Conservation (phyloP, 768 basidiomycete species). For the Trametes villosa region DNA sequence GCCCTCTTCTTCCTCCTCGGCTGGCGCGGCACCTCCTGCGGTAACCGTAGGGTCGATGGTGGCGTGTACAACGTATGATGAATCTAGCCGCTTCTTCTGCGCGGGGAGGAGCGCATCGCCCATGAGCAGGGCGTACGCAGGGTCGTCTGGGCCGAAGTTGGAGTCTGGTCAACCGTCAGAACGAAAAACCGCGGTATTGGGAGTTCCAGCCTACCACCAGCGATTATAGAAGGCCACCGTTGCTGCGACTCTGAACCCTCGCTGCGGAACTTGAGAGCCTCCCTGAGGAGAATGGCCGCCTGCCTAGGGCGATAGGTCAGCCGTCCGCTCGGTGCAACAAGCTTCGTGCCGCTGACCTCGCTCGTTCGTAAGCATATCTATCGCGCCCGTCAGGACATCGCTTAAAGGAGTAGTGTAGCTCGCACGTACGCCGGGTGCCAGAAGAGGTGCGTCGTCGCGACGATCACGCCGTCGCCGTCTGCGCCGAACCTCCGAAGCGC, state of each 20-base stretch:
- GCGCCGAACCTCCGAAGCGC: conserved; percentile 56
- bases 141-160: conserved; percentile 84
- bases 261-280: conserved; percentile 59
- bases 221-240: conserved; percentile 80
- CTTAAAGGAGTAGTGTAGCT: background rate
- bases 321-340: too few relatives aligned
- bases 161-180: conserved; percentile 61
- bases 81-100: conserved; percentile 56
- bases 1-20: conserved; percentile 49
- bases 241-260: conserved; percentile 38
- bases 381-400: conserved; percentile 11
- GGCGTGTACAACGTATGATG: conserved; percentile 74
- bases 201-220: conserved; percentile 64
- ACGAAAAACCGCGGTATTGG: background rate
- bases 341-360: conserved; percentile 48
- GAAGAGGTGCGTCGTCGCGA: conserved; percentile 92
- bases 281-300: conserved; percentile 71
- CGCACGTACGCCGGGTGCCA: conserved; percentile 85
- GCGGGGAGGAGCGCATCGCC: conserved; percentile 57
- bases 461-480: conserved; percentile 58
- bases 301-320: conserved; percentile 55
- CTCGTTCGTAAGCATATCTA: conserved; percentile 83
- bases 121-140: conserved; percentile 79
- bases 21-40: conserved; percentile 22
- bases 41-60: conserved; percentile 67